Conservation (phyloP, 2,329 filamentous ascomycete genomes). For the Rutstroemia sp. region DNA sequence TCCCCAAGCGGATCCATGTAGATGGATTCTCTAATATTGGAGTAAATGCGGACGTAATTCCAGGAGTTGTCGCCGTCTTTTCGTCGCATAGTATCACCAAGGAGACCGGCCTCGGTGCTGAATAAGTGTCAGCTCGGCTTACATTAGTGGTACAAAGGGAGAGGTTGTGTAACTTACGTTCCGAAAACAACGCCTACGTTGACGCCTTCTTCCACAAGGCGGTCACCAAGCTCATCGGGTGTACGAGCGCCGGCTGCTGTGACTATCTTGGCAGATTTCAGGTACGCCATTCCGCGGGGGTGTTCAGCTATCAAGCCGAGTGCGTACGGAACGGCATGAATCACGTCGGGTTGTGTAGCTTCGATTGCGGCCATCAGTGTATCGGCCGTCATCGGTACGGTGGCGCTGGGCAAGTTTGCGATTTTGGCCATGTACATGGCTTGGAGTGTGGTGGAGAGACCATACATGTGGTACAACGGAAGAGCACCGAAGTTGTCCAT, state of each 20-base stretch:
- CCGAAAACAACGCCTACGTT: slow-evolving; percentile 50
- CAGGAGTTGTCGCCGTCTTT: slow-evolving; percentile 45
- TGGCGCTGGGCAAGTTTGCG: slow-evolving; percentile 46
- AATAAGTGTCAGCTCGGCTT: background rate
- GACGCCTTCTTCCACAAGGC: slow-evolving; percentile 43
- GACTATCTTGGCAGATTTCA: slow-evolving; percentile 42
- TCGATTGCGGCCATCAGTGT: slow-evolving; percentile 38
- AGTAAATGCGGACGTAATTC: slow-evolving; percentile 45
- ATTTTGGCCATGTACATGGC: slow-evolving; percentile 43
- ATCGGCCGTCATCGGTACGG: slow-evolving; percentile 45
- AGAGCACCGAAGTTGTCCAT: slow-evolving; percentile 44
- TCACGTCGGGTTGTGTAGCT: slow-evolving; percentile 35
- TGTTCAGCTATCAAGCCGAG: slow-evolving; percentile 55
- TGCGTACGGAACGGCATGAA: slow-evolving; percentile 41
- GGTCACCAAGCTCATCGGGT: slow-evolving; percentile 50
- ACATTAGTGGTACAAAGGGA: background rate
- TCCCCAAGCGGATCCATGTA: slow-evolving; percentile 24
- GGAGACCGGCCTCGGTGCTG: slow-evolving; percentile 49
- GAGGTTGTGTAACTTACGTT: slow-evolving; percentile 14
- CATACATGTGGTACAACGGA: slow-evolving; percentile 54
- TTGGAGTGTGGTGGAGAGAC: slow-evolving; percentile 45
- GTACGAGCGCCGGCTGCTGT: slow-evolving; percentile 51
- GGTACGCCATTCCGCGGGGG: slow-evolving; percentile 42
- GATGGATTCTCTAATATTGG: slow-evolving; percentile 13
- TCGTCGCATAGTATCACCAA: slow-evolving; percentile 50